A percentile compares a stretch with the other conserved stretches of the same genome.
phyloP scores from a whole-genome alignment of 257 asterid species.

The Linderniella brevidens region DNA sequence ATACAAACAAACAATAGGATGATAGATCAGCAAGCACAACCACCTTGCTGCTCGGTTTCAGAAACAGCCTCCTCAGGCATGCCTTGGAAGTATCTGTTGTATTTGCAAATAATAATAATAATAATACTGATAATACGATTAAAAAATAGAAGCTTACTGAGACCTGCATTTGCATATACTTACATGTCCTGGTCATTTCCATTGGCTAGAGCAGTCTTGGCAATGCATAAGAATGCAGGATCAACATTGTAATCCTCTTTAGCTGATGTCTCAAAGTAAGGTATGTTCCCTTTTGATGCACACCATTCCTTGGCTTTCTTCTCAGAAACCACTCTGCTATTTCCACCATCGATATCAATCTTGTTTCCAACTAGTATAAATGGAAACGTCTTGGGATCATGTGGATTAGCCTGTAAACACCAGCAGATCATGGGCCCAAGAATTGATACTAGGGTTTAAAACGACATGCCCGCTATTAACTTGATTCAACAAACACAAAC shows the following conservation, averaged over 20 bases:
- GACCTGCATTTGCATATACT: too few species aligned
- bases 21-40: slow-evolving; percentile 67
- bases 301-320: slow-evolving; percentile 96
- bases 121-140: not conserved
- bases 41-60: slow-evolving; percentile 75
- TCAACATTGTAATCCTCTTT: slow-evolving; percentile 94
- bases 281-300: slow-evolving; percentile 88
- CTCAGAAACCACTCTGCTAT: slow-evolving; percentile 97
- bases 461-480: not conserved
- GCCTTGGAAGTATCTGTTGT: slow-evolving; percentile 68
- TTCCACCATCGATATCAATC: slow-evolving; percentile 95
- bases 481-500: not conserved
- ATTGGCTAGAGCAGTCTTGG: slow-evolving; percentile 86
- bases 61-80: slow-evolving; percentile 70
- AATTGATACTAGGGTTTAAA: too few species aligned
- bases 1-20: slow-evolving; percentile 9
- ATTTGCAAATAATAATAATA: not conserved
- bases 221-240: slow-evolving; percentile 77
- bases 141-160: not conserved
- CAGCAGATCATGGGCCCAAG: too few species aligned
- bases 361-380: slow-evolving; percentile 91
- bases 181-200: slow-evolving; percentile 93
- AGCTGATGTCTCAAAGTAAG: slow-evolving; percentile 97
- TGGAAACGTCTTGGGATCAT: slow-evolving; percentile 81
- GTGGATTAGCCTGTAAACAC: slow-evolving; percentile 75